Evolutionary conservation across 2,329 filamentous ascomycete genomes (phyloP), one percentile per base, ranked within the genome.

Genomic region (Sclerotiophoma versabilis): DNA sequence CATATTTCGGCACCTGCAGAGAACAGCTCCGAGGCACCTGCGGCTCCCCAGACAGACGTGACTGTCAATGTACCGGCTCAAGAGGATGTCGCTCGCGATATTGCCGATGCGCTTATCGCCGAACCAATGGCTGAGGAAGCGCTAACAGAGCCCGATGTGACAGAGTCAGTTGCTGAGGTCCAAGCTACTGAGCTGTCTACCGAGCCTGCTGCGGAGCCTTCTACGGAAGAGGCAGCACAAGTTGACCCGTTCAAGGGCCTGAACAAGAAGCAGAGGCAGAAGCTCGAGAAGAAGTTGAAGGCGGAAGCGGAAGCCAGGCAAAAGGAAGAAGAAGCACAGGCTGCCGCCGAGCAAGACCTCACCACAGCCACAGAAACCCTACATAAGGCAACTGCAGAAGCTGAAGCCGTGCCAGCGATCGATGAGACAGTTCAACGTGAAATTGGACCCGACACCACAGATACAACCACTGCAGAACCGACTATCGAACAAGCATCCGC

Each of bases 241-340:
- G 59, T 39, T 3, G 44, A 54, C 26, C 50, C 37, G 0, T 54
- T 54, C 26, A 17, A 34, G n/a, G 50, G 50, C 12, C 44, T 54
- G 2, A 54, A 26, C 17, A 54, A 54, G 26, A 54, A 42, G 11
- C 30, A 54, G 27, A 63, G 54, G 32, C 69, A 67, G 59, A 70
- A 63, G 58, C 55, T 69, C 9, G 60, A 66, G 46, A 59, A 65
- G 38, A 52, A 54, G 27, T 23, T 47, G 10, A 50, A 50, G n/a
- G 48, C 39, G 14, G 48, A 50, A 10, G 45, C 45, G 15, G 38
- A 41, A 10, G 38, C 38, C 23, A 22, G 12, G 27, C 41, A 54
- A 30, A 58, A 63, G 51, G 38, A 41, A n/a, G 38, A 41, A n/a
- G 38, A 41, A 38, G 9, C 36, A 4, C 33, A 60, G 32, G 55